phyloP scores from a whole-genome alignment of 2,329 filamentous ascomycete genomes.

The Penicillium sclerotiorum region DNA sequence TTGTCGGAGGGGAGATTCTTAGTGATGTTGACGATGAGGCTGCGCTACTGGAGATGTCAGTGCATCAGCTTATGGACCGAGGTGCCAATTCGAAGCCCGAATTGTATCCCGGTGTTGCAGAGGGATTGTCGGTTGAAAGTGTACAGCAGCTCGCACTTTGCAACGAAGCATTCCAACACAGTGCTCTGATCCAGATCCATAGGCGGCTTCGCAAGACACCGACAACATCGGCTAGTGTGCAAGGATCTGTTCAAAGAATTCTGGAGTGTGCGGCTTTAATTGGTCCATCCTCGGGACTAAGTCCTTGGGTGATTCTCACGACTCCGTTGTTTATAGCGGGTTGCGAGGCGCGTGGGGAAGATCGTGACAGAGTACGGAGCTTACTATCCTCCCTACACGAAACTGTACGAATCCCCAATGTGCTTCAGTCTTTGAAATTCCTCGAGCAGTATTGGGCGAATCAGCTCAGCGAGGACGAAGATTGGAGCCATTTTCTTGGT shows the following conservation, averaged over 20 bases:
- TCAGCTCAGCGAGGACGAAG: constrained; percentile 35
- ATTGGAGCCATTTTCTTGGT: constrained; percentile 46
- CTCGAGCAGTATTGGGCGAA: constrained; percentile 44
- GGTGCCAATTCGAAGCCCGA: constrained; percentile 31
- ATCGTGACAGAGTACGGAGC: constrained; percentile 36
- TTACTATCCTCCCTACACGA: constrained; percentile 40
- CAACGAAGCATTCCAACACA: constrained; percentile 48
- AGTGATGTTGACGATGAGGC: constrained; percentile 32
- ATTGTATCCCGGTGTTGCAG: constrained; percentile 41
- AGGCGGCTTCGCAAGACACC: constrained; percentile 39
- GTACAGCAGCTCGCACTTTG: constrained; percentile 42
- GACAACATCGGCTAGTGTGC: constrained; percentile 33
- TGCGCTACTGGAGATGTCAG: constrained; percentile 35
- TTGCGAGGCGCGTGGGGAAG: constrained; percentile 42
- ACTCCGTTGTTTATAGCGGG: constrained; percentile 49
- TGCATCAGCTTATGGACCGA: constrained; percentile 38
- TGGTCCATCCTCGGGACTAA: constrained; percentile 41
- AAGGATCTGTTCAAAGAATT: constrained; percentile 41
- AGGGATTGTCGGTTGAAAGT: constrained; percentile 35
- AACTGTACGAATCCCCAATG: constrained; percentile 46
- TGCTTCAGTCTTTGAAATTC: constrained; percentile 44
- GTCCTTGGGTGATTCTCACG: constrained; percentile 47
- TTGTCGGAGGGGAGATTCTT: constrained; percentile 24
- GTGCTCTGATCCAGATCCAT: constrained; percentile 47
- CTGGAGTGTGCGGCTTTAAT: constrained; percentile 43